Base-by-base conservation (phyloP, 805 yeast species). In the Hermanozyma aechmeae region DNA sequence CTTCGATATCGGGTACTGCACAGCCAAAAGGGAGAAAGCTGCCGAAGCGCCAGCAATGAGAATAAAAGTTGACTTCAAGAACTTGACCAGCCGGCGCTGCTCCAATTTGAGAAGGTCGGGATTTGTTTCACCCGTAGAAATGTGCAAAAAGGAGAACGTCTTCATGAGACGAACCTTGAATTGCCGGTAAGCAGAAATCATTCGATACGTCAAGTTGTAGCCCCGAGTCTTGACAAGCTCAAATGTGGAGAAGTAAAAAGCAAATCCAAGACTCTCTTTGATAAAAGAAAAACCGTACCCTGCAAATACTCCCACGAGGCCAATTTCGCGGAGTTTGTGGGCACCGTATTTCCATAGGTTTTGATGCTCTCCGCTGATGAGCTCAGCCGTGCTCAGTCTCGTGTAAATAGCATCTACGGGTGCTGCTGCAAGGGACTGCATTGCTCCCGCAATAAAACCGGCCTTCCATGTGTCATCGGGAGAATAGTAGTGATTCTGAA, bases 371-470 rank as follows among this genome's bases (percentile, higher is more conserved):
- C 85, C 81, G 29, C 70, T 67, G 11, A 84, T 53, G 30, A 87
- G 56, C 40, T 85, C 95, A 8, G 79, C 71, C 4, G 84, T 78
- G 2, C 76, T 68, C 39, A 87, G 82, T 40, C 96, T 65, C 2
- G 94, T 73, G 46, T 79, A 81, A 3, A 89, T 74, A 6, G 96
- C 95, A 54, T 89, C 96, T 4, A 89, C 65, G 0, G 97, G 97
- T 2, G 96, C 89, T 2, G 95, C 95, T 1, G 84, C 87, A 12
- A 84, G 56, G n/a, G 94, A 80, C 43, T 92, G 95, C 15, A 76
- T 74, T 0, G 79, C 74, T 2, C 96, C 96, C 0, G 96, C 96
- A 0, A 83, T 39, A 32, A 78, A 74, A 0, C 97, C 97, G 0
- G 96, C 84, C 27, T 74, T 53, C 53, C 83, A 73, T 0, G 85